Base-by-base conservation (phyloP, 2,329 filamentous ascomycete species). In the Chaetomiaceae sp. region DNA sequence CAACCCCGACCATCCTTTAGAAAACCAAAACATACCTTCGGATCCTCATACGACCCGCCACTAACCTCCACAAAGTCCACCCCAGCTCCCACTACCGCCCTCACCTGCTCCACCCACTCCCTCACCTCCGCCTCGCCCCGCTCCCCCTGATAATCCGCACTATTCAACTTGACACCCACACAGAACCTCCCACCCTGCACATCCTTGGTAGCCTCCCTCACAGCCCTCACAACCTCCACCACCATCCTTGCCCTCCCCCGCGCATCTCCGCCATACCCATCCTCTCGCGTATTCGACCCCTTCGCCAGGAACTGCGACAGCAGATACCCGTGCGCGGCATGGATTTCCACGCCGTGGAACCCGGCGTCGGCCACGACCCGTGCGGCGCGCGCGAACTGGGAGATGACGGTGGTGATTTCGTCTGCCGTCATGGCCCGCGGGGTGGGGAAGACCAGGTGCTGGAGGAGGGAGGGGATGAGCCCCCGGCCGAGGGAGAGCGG, bases 1-100 rank as follows among this genome's bases (percentile, higher is more conserved):
- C n/a, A n/a, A n/a, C n/a, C n/a, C n/a, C n/a, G n/a, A n/a, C n/a
- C n/a, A n/a, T n/a, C n/a, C n/a, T n/a, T n/a, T n/a, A n/a, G n/a
- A 33, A 38, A 19, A 32, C 22, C n/a, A 3, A 14, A 43, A 48
- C 58, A 42, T 56, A 77, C 73, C 41, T 52, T 56, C 0, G 77
- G 70, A 45, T 79, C 62, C 54, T 81, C 75, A 52, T 76, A 81
- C 0, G 62, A 75, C 0, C 84, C 83, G 0, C 83, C 84, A 15
- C 74, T 79, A 20, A 87, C 72, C 62, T 88, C 83, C 2, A 87
- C 63, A 53, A 85, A 86, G 62, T 87, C 83, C 1, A 86, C 63
- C 5, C 66, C 75, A 32, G 68, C 69, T 5, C 63, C 65, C 0
- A 62, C 62, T 4, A 82, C 70, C 15, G 68, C 58, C n/a, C 66